phyloP scores from a whole-genome alignment of 768 basidiomycete genomes.

The Amanita pseudoporphyria region DNA sequence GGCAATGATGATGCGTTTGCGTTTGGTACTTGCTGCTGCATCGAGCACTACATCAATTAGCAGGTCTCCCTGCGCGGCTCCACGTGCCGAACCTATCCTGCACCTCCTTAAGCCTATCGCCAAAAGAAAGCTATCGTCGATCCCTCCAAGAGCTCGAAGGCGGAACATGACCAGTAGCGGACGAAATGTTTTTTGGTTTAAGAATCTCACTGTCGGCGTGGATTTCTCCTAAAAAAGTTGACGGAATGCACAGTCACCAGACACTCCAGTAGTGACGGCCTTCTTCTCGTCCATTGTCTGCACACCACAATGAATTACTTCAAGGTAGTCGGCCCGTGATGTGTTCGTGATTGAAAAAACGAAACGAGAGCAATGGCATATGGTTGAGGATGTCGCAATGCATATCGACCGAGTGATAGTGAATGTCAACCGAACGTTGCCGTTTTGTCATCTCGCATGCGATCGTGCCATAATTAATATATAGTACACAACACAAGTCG shows the following conservation, averaged over 20 bases:
- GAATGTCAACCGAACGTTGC: too few species aligned
- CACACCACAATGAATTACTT: conserved; percentile 46
- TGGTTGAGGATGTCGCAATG: conserved; percentile 58
- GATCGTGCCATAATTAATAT: too few species aligned
- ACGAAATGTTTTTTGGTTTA: conserved; percentile 48
- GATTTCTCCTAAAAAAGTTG: too few species aligned
- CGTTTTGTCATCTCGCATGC: too few species aligned
- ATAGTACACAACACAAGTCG: too few species aligned
- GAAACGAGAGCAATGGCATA: conserved; percentile 17
- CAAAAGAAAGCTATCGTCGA: conserved; percentile 50
- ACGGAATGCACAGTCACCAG: neutral
- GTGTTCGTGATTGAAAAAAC: conserved; percentile 37
- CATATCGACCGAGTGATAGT: too few species aligned
- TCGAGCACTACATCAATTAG: neutral
- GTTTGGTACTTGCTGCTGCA: neutral
- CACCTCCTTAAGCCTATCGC: neutral
- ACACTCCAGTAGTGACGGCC: conserved; percentile 9
- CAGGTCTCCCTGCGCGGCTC: neutral
- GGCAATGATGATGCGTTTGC: conserved; percentile 43
- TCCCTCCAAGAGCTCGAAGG: conserved; percentile 87
- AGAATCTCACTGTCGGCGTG: conserved; percentile 61
- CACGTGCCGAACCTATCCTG: neutral
- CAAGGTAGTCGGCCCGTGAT: conserved; percentile 59
- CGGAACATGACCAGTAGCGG: conserved; percentile 74
- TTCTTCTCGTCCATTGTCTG: conserved; percentile 44